phyloP scores from a whole-genome alignment of 2,329 filamentous ascomycete genomes.

The Hortaea sp. region DNA sequence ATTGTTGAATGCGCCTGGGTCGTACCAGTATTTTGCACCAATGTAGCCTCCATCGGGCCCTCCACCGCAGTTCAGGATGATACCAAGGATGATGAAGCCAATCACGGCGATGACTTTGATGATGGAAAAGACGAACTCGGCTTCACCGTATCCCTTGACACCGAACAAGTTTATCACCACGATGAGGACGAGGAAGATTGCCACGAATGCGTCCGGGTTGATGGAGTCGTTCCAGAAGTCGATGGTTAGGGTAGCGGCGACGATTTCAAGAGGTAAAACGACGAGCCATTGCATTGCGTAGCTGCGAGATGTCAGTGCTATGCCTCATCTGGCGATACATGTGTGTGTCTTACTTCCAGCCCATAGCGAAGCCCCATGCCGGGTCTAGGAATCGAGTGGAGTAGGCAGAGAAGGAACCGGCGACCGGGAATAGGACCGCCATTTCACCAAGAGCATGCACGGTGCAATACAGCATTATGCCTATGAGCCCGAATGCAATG shows the following conservation, averaged over 20 bases:
- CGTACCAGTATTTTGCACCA: conserved; percentile 64
- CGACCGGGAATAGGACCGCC: conserved; percentile 80
- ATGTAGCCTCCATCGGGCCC: conserved; percentile 66
- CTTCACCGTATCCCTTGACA: conserved; percentile 49
- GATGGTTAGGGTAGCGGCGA: conserved; percentile 18
- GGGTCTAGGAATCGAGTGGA: conserved; percentile 88
- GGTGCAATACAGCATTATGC: conserved; percentile 73
- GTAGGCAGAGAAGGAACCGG: conserved; percentile 85
- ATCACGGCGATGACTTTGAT: conserved; percentile 79
- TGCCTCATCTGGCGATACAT: conserved; percentile 31
- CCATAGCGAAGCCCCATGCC: conserved; percentile 37
- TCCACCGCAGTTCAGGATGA: conserved; percentile 77
- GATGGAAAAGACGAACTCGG: conserved; percentile 15
- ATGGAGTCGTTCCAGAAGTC: conserved; percentile 29
- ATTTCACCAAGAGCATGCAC: conserved; percentile 87
- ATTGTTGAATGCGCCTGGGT: conserved; percentile 76
- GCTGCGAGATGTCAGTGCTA: conserved; percentile 5
- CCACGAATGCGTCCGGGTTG: conserved; percentile 66
- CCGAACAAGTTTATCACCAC: conserved; percentile 78
- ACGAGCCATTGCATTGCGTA: conserved; percentile 17
- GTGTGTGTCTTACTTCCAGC: conserved; percentile 13
- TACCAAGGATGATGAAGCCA: conserved; percentile 79
- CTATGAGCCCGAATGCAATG: conserved; percentile 52
- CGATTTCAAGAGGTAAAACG: conserved; percentile 18
- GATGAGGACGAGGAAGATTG: conserved; percentile 68